These are phyloP conservation scores for Chenopodium formosanum DNA, from an alignment of 148 eudicot genomes.

Conservation along the genomic window DNA sequence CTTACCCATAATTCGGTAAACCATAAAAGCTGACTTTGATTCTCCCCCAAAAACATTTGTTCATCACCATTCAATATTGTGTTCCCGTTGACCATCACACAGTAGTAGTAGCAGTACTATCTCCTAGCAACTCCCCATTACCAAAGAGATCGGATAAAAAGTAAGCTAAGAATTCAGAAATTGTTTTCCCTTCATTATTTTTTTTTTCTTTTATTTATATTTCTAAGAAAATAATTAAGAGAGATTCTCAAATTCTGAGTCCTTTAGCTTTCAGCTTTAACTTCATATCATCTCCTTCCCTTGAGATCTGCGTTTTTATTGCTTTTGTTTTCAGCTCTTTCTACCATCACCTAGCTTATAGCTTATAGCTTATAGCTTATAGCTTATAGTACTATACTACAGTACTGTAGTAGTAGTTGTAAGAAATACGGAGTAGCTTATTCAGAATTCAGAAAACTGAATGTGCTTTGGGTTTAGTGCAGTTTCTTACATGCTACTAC, in stretches of 20 bases:
- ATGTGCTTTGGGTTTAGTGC: slow-evolving; percentile 25
- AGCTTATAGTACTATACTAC: background rate
- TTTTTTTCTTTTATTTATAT: too few relatives aligned
- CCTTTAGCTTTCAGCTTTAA: slow-evolving; percentile 8
- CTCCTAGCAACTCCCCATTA: background rate
- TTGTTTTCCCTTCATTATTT: background rate
- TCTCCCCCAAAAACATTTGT: too few relatives aligned
- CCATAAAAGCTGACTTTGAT: background rate
- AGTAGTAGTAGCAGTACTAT: background rate
- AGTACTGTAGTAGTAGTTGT: background rate
- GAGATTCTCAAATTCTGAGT: slow-evolving; percentile 1
- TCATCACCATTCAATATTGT: slow-evolving; percentile 22
- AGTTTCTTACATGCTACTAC: background rate
- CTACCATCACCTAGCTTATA: background rate
- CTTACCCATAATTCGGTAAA: too few relatives aligned
- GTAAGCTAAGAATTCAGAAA: background rate
- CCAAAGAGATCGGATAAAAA: background rate
- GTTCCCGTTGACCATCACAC: slow-evolving; percentile 25
- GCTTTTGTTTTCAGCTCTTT: background rate
- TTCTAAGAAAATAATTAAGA: too few relatives aligned
- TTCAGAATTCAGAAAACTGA: slow-evolving; percentile 5
- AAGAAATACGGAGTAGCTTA: too few relatives aligned
- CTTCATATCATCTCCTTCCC: background rate
- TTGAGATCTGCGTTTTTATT: background rate
- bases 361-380: background rate